Base-by-base conservation (phyloP, 306 rosid species). In the Dryas alaskensis region DNA sequence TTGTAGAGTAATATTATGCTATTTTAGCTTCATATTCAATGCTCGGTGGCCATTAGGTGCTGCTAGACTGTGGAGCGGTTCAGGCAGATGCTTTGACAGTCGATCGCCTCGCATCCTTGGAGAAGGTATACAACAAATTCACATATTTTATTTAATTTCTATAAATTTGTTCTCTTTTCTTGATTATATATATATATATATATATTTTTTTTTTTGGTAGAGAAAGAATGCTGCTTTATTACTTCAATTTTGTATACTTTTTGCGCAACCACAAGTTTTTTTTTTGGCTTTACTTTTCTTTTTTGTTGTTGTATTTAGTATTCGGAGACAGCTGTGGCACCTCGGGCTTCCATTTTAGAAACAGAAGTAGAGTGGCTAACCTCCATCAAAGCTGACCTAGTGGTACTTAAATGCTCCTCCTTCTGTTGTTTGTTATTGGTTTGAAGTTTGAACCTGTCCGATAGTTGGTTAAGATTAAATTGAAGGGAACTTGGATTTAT, bases 71-170 rank as follows among this genome's bases (percentile, higher is more conserved):
- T 81, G 99, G 99, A 73, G 96, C 99, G 37, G 98, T 92, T 83
- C 99, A 95, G 87, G 89, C 93, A 0, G 97, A 94, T 86, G 99
- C 99, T 17, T 84, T 94, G 77, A 94, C 99, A 0, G 99, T 94
- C 0, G 97, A 94, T 86, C 97, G 99, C 49, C 95, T 94, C 65
- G 99, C 97, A 7, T 94, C 99, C 42, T 84, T 94, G 89, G 90
- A 86, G 80, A 92, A 89, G 97, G 99, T 94, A 82, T 55, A 22
- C 22, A 48, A 37, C 39, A 52, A 45, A 49, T 39, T 12, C 55
- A 42, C 59, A 3, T 16, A 9, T 62, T 7, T 60, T 16, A 0
- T 60, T 45, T 60, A 39, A 27, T 40, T 64, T 70, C 16, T 52
- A 3, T 49, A 3, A 17, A 6, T 53, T 22, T 43, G n/a, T 8